phyloP scores from a whole-genome alignment of 2,329 filamentous ascomycete species.

The Cladosporium halotolerans region DNA sequence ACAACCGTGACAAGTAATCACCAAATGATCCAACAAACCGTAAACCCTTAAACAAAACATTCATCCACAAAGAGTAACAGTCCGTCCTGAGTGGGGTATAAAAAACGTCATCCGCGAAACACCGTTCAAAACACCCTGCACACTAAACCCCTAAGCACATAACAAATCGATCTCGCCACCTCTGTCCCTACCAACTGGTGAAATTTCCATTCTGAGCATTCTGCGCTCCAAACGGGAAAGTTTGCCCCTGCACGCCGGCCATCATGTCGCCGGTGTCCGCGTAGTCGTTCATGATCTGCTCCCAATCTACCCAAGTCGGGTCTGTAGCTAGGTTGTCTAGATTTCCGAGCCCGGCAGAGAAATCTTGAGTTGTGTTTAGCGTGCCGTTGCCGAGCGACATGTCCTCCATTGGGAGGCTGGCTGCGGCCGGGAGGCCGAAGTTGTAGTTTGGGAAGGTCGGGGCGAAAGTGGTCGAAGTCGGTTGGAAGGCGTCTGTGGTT shows the following conservation, averaged over 20 bases:
- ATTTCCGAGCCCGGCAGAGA: background rate
- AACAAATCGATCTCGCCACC: too few species aligned
- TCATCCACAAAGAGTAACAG: too few species aligned
- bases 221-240: background rate
- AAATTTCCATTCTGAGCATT: too few species aligned
- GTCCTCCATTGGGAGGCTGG: background rate
- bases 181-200: too few species aligned
- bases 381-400: slow-evolving; percentile 5
- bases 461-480: background rate
- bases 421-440: background rate
- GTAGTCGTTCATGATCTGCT: slow-evolving; percentile 21
- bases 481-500: background rate
- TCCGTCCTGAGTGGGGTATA: too few species aligned
- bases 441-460: background rate
- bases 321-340: background rate
- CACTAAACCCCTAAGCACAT: too few species aligned
- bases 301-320: slow-evolving; percentile 20
- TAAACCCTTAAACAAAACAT: too few species aligned
- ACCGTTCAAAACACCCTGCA: too few species aligned
- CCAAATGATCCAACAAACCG: too few species aligned
- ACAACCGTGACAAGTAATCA: too few species aligned
- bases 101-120: too few species aligned
- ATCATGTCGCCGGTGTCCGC: background rate
- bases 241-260: background rate
- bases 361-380: background rate